These are phyloP conservation scores for Penstemon eatonii DNA, from an alignment of 257 asterid species.

Conservation along the genomic window DNA sequence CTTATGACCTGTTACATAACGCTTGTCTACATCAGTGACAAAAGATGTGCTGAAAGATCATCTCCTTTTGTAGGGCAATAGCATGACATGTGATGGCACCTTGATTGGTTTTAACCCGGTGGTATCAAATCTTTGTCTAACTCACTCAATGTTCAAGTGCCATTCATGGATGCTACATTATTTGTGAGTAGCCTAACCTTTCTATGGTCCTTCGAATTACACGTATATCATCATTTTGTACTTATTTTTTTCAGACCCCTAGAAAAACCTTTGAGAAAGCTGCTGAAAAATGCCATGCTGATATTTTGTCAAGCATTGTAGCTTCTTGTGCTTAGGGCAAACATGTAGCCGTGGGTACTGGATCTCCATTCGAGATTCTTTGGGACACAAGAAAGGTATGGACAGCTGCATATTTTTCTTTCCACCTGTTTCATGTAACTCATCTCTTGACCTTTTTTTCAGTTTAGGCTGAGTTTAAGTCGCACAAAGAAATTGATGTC, in stretches of 20 bases:
- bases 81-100: slow-evolving; percentile 93
- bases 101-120: slow-evolving; percentile 89
- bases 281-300: no score
- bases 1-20: slow-evolving; percentile 47
- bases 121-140: slow-evolving; percentile 84
- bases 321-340: no score
- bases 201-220: slow-evolving; percentile 14
- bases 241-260: slow-evolving; percentile 66
- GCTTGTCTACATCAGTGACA: slow-evolving; percentile 87
- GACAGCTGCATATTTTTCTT: no score
- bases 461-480: no score
- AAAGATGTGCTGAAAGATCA: slow-evolving; percentile 98
- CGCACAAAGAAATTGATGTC: no score
- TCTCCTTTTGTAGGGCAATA: slow-evolving; percentile 81
- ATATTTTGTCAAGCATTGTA: no score
- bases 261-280: no score
- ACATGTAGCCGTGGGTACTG: no score
- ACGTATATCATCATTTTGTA: slow-evolving; percentile 12
- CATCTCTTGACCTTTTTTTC: no score
- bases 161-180: slow-evolving; percentile 87
- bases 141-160: slow-evolving; percentile 78
- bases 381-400: no score
- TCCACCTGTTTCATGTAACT: no score
- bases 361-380: no score
- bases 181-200: slow-evolving; percentile 57